phyloP scores from a whole-genome alignment of 305 asterid species.

The Fraxinus xanthoxyloides region DNA sequence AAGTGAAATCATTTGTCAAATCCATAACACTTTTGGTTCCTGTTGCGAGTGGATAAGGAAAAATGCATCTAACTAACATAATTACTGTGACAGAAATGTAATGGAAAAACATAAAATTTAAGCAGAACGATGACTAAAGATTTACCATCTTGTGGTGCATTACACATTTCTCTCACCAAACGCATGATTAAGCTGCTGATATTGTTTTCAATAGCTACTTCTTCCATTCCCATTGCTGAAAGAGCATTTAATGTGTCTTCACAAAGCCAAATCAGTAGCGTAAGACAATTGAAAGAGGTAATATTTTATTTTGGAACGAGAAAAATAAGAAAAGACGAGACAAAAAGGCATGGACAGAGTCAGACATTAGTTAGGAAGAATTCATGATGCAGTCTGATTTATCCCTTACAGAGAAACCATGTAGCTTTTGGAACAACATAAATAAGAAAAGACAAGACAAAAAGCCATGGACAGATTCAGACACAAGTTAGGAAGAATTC shows the following conservation, averaged over 20 bases:
- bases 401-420: slow-evolving; percentile 10
- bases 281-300: slow-evolving; percentile 10
- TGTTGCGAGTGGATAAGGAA: neutral
- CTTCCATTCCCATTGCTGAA: slow-evolving; percentile 38
- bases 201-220: slow-evolving; percentile 58
- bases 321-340: slow-evolving; percentile 13
- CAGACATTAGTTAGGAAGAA: slow-evolving; percentile 9
- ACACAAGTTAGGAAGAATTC: slow-evolving; percentile 4
- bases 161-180: slow-evolving; percentile 69
- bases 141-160: slow-evolving; percentile 58
- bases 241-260: slow-evolving; percentile 65
- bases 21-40: neutral
- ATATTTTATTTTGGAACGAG: slow-evolving; percentile 3
- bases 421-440: slow-evolving; percentile 4
- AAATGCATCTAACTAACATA: slow-evolving; percentile 10
- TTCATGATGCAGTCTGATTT: slow-evolving; percentile 5
- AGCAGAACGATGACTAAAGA: slow-evolving; percentile 17
- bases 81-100: neutral
- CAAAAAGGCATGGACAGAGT: neutral
- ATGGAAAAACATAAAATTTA: slow-evolving; percentile 3
- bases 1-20: slow-evolving; percentile 16
- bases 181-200: slow-evolving; percentile 65
- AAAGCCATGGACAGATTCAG: slow-evolving; percentile 1
- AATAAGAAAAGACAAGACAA: slow-evolving; percentile 9
- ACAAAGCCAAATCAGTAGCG: slow-evolving; percentile 21